phyloP scores from a whole-genome alignment of 2,329 filamentous ascomycete species.

The Trichothecium roseum region DNA sequence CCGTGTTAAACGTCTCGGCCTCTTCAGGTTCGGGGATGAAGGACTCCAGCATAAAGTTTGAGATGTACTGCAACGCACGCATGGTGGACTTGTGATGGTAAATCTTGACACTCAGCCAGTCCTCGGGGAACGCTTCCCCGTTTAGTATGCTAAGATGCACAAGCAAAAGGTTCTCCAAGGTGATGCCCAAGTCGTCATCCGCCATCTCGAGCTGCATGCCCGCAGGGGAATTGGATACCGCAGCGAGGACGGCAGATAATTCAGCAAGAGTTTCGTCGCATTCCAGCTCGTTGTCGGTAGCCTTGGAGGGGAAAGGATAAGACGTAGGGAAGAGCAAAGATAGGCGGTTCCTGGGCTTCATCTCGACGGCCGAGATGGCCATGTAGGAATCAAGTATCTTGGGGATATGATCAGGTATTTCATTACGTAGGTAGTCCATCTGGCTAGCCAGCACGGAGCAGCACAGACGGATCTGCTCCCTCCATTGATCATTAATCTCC shows the following conservation, averaged over 20 bases:
- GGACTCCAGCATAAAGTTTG: constrained; percentile 66
- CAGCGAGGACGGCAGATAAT: constrained; percentile 76
- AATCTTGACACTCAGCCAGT: constrained; percentile 89
- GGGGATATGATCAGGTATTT: constrained; percentile 81
- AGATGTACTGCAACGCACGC: constrained; percentile 73
- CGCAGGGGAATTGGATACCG: constrained; percentile 59
- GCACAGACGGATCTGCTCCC: constrained; percentile 84
- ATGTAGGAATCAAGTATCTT: constrained; percentile 87
- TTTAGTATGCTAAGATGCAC: constrained; percentile 83
- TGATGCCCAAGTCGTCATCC: constrained; percentile 61
- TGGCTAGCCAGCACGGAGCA: constrained; percentile 88
- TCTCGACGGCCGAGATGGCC: constrained; percentile 51
- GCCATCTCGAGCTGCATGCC: constrained; percentile 68
- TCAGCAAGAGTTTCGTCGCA: constrained; percentile 88
- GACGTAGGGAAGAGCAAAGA: constrained; percentile 83
- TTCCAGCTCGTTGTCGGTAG: constrained; percentile 45
- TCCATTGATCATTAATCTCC: constrained; percentile 73
- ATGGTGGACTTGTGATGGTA: constrained; percentile 88
- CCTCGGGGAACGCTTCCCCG: constrained; percentile 78
- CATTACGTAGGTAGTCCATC: constrained; percentile 63
- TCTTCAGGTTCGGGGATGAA: constrained; percentile 86
- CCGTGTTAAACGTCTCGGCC: constrained; percentile 83
- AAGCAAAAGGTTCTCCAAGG: constrained; percentile 69
- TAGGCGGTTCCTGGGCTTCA: constrained; percentile 51
- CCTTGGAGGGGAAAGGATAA: constrained; percentile 77